Evolutionary conservation across 2,329 filamentous ascomycete species (phyloP).

Genomic region (Lasiodiplodia sp.): DNA sequence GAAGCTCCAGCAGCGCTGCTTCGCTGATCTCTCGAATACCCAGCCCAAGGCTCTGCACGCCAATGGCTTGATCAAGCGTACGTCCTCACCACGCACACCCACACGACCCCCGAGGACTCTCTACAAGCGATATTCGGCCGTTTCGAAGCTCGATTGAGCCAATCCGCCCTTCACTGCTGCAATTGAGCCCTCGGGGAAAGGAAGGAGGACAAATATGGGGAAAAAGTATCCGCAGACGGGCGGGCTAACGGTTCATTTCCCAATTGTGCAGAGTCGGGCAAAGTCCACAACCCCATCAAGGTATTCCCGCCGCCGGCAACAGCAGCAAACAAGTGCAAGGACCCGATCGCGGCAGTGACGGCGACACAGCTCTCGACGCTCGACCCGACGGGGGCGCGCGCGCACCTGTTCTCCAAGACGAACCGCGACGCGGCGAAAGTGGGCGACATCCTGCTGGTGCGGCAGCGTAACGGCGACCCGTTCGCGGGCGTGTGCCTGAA

Average conservation of each 20-base stretch:
- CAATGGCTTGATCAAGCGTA: slow-evolving; percentile 25
- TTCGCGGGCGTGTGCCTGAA: slow-evolving; percentile 89
- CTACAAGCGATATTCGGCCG: background rate
- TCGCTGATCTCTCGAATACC: background rate
- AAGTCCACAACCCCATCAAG: slow-evolving; percentile 57
- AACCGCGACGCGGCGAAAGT: slow-evolving; percentile 82
- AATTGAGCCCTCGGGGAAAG: background rate
- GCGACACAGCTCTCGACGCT: slow-evolving; percentile 74
- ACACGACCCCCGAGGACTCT: background rate
- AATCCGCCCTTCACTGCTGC: slow-evolving; percentile 31
- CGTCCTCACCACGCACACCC: background rate
- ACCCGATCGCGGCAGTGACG: slow-evolving; percentile 74
- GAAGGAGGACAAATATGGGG: slow-evolving; percentile 5
- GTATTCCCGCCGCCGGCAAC: slow-evolving; percentile 63
- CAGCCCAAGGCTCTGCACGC: slow-evolving; percentile 6
- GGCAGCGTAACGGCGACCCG: slow-evolving; percentile 83
- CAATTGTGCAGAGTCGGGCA: slow-evolving; percentile 17
- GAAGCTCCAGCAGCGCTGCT: slow-evolving; percentile 37
- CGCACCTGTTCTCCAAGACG: slow-evolving; percentile 77
- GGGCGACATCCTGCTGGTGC: slow-evolving; percentile 91
- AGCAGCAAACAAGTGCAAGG: slow-evolving; percentile 63
- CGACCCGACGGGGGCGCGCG: slow-evolving; percentile 85
- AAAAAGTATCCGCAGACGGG: background rate
- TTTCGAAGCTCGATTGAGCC: slow-evolving; percentile 35
- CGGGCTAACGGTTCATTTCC: too few relatives aligned